Evolutionary conservation across 2,329 filamentous ascomycete species (phyloP), one percentile per base, ranked within the genome.

Genomic region (Samsoniella hepiali): DNA sequence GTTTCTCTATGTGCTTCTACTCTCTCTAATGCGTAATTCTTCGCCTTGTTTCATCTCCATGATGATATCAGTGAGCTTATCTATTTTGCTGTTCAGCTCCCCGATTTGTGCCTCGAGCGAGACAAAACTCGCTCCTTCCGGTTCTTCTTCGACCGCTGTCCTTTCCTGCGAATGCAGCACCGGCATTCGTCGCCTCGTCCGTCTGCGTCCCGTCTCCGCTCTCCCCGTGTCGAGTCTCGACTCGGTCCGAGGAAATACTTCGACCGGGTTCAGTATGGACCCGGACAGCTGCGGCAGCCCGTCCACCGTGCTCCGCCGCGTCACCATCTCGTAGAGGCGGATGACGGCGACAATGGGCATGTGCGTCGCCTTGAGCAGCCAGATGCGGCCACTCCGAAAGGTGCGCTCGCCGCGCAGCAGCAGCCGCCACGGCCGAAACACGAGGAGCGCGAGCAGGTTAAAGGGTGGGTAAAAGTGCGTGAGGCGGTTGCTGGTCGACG

Each of bases 401-500:
- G 82, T 83, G 64, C 79, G 78, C 66, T 88, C 84, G 2, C 87
- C 83, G 7, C 87, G 81, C 57, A 92, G 73, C 67, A 92, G 81
- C 51, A 93, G 80, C 63, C 90, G 84, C 64, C 92, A 80, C 0
- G 91, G 91, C 17, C 91, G 85, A 71, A 93, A 87, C 65, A 89
- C 81, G 66, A 88, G 76, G 62, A 93, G 80, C 8, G 91, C 88
- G 51, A 94, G 79, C 45, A 95, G 82, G 73, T 94, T 95, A 69
- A 89, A 84, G 1, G 88, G 88, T 57, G 87, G 87, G 69, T 88
- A 88, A 71, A 89, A 90, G 74, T 89, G 86, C 5, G 87, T 89
- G 40, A 90, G 81, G 54, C 87, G 81, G 68, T 89, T 89, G 69
- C 84, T 87, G 49, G 88, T 89, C 56, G 86, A 88, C 15, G 87